Base-by-base conservation (phyloP, 1,284 basidiomycete species). In the Cutaneotrichosporon dermatis region DNA sequence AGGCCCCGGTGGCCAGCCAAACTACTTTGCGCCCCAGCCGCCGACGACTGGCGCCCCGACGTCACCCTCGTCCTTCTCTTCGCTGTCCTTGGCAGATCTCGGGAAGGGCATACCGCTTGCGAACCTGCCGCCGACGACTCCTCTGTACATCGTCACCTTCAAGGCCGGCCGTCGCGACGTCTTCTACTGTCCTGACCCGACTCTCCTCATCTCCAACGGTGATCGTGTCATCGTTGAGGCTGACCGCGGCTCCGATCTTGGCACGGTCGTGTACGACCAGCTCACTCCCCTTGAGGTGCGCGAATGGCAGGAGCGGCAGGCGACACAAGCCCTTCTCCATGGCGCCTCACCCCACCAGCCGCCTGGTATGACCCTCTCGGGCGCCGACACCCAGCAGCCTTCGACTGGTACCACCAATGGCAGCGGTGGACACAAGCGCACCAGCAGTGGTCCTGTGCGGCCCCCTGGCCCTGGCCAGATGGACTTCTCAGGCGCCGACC, bases 91-190 rank as follows among this genome's bases (percentile, higher is more conserved):
- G 73, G 86, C 78, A 34, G 90, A 94, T 25, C 85, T 96, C 11
- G 94, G 94, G 51, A 90, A 89, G 71, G 94, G 94, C 15, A 84
- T 97, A 0, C 91, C 93, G 0, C 82, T 98, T 13, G 85, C 88
- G 69, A 80, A 86, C 36, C 86, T 99, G 35, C 87, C 92, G 0
- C 79, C 87, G n/a, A 85, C 86, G 33, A 92, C 89, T 80, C 90
- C 89, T n/a, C 83, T 98, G 5, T 98, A 86, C 81, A 94, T 98
- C 69, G 90, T 98, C 69, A 90, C 96, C 73, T 99, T 99, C 83
- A 98, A 98, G 80, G 92, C 92, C 0, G 92, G 92, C 0, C 85
- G 95, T 35, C 94, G 92, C 62, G 95, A 98, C 76, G 80, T 99
- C 39, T 96, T 92, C 78, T 98, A 95, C 78, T 83, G 88, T 67